Percentiles rank a stretch among this genome's conserved stretches.
phyloP scores from a whole-genome alignment of 768 basidiomycete genomes.

The Rubroboletus satanas region DNA sequence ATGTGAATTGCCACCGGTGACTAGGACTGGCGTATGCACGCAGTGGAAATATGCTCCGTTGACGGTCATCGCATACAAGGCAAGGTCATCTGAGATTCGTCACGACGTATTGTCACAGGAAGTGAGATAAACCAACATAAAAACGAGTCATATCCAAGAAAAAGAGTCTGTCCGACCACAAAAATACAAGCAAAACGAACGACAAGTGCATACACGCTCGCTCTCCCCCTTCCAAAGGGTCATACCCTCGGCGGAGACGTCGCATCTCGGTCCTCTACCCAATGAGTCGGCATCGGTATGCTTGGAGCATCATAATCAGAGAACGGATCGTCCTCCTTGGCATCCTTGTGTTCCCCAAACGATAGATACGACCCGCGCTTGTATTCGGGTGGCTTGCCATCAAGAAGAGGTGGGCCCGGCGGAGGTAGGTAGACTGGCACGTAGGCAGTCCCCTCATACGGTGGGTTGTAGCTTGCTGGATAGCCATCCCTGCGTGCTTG shows the following conservation, averaged over 20 bases:
- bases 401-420: slow-evolving; percentile 44
- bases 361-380: slow-evolving; percentile 33
- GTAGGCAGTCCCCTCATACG: slow-evolving; percentile 40
- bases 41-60: no score
- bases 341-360: slow-evolving; percentile 29
- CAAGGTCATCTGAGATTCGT: no score
- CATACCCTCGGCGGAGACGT: slow-evolving; percentile 19
- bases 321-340: slow-evolving; percentile 51
- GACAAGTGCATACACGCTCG: neutral
- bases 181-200: neutral
- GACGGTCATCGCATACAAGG: no score
- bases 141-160: no score
- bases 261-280: slow-evolving; percentile 43
- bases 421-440: slow-evolving; percentile 46
- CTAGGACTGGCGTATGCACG: no score
- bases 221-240: neutral
- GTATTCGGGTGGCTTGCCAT: slow-evolving; percentile 51
- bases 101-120: no score
- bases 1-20: no score
- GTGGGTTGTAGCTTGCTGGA: slow-evolving; percentile 56
- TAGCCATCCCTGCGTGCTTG: slow-evolving; percentile 36
- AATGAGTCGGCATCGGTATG: slow-evolving; percentile 33
- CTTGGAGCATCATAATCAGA: slow-evolving; percentile 42
- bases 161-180: neutral
- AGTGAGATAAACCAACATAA: no score